Evolutionary conservation across 1,139 yeast genomes (phyloP).

Genomic region (Zygosaccharomyces pseudobailii): DNA sequence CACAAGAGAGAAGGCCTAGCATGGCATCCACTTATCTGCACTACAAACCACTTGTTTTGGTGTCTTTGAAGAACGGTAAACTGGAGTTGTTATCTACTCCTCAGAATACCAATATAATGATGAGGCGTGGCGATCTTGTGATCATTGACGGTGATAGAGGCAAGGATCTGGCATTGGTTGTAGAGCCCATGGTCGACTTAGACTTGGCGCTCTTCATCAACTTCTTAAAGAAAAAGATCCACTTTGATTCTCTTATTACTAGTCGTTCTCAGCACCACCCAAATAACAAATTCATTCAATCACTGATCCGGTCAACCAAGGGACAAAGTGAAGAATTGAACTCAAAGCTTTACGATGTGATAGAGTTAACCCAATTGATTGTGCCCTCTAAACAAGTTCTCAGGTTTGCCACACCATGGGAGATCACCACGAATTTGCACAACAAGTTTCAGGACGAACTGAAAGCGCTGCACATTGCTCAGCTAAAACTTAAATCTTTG

Average conservation of each 20-base stretch:
- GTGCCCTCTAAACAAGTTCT: conserved; percentile 64
- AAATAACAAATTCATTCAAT: conserved; percentile 25
- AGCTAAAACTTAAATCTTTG: conserved; percentile 33
- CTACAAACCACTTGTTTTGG: conserved; percentile 51
- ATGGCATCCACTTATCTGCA: conserved; percentile 24
- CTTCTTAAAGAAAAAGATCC: conserved; percentile 61
- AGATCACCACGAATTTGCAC: conserved; percentile 35
- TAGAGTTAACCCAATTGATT: conserved; percentile 34
- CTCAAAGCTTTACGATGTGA: conserved; percentile 34
- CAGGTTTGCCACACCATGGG: conserved; percentile 43
- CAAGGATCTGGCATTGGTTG: conserved; percentile 77
- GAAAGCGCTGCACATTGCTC: conserved; percentile 43
- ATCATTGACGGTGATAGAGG: conserved; percentile 98
- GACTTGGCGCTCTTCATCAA: conserved; percentile 81
- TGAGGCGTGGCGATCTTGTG: conserved; percentile 71
- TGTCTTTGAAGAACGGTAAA: conserved; percentile 83
- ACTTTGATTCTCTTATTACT: conserved; percentile 34
- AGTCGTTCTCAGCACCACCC: conserved; percentile 30
- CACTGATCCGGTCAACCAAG: conserved; percentile 25
- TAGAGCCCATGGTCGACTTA: conserved; percentile 58
- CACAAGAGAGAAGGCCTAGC: conserved; percentile 10
- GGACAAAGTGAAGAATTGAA: conserved; percentile 24
- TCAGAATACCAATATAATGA: conserved; percentile 46
- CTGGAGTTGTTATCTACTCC: conserved; percentile 77
- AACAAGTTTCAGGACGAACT: conserved; percentile 39